Evolutionary conservation across 148 eudicot species (phyloP).

Genomic region (Nepenthes gracilis): DNA sequence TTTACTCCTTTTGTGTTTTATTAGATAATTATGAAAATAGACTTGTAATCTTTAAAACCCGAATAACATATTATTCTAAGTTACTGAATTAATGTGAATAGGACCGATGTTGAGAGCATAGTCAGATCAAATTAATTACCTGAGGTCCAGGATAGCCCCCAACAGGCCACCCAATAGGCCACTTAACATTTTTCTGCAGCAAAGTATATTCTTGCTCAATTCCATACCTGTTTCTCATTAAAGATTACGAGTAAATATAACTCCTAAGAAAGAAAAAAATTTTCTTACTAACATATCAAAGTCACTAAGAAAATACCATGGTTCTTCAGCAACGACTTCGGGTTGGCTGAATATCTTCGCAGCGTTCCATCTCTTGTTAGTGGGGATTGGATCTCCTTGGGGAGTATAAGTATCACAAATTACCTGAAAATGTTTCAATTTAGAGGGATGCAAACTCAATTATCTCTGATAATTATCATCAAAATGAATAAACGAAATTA

Average conservation of each 20-base stretch:
- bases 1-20: no score
- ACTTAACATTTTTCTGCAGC: conserved; percentile 33
- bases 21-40: no score
- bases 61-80: no score
- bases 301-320: conserved; percentile 26
- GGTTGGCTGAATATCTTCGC: conserved; percentile 47
- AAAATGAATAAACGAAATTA: neutral
- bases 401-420: conserved; percentile 61
- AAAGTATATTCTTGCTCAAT: conserved; percentile 59
- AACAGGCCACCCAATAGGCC: conserved; percentile 65
- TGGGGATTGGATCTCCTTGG: conserved; percentile 47
- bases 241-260: neutral
- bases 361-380: conserved; percentile 45
- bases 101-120: no score
- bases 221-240: conserved; percentile 27
- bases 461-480: neutral
- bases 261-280: neutral
- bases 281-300: neutral
- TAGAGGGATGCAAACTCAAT: neutral
- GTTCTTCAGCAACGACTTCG: conserved; percentile 34
- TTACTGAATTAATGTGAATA: no score
- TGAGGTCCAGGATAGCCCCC: conserved; percentile 56
- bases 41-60: no score
- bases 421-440: conserved; percentile 16
- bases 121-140: conserved; percentile 6